These are phyloP conservation scores for Salix arbutifolia DNA, from an alignment of 345 rosid genomes.

Conservation along the genomic window DNA sequence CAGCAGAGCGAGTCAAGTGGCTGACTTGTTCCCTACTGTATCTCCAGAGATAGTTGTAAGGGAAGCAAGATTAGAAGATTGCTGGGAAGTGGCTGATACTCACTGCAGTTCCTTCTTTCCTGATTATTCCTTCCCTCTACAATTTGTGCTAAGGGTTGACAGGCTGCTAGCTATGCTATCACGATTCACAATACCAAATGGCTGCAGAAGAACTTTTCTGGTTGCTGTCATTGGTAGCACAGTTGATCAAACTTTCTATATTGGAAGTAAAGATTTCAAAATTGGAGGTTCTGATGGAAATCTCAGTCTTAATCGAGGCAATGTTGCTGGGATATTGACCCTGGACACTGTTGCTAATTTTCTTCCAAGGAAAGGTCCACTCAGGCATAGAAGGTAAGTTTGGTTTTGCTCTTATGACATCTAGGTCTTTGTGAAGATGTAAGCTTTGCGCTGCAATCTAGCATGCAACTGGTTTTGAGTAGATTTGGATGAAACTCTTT, in stretches of 20 bases:
- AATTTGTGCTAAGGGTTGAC: constrained; percentile 69
- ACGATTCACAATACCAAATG: constrained; percentile 66
- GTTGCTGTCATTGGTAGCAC: constrained; percentile 78
- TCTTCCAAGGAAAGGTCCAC: constrained; percentile 84
- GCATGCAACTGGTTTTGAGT: background rate
- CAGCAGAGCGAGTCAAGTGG: constrained; percentile 78
- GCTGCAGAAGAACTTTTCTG: constrained; percentile 67
- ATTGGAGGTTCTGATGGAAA: constrained; percentile 68
- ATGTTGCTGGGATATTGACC: constrained; percentile 86
- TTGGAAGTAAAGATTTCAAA: constrained; percentile 67
- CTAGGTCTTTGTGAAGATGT: background rate
- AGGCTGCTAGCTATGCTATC: constrained; percentile 70
- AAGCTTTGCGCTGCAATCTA: background rate
- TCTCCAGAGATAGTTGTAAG: constrained; percentile 82
- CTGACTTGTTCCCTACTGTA: constrained; percentile 56
- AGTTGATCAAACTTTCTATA: constrained; percentile 37
- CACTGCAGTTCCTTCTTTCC: constrained; percentile 94
- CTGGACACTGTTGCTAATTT: constrained; percentile 83
- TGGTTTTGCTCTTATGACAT: background rate
- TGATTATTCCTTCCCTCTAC: constrained; percentile 74
- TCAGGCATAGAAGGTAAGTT: constrained; percentile 64
- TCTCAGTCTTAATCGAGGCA: constrained; percentile 57
- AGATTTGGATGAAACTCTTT: background rate
- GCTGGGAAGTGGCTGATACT: constrained; percentile 98
- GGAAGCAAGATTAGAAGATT: constrained; percentile 89